A percentile compares a stretch with the other conserved stretches of the same genome.
These are phyloP conservation scores for Pelomyxa schiedti DNA, from an alignment of 78 protist species.

Conservation along the genomic window DNA sequence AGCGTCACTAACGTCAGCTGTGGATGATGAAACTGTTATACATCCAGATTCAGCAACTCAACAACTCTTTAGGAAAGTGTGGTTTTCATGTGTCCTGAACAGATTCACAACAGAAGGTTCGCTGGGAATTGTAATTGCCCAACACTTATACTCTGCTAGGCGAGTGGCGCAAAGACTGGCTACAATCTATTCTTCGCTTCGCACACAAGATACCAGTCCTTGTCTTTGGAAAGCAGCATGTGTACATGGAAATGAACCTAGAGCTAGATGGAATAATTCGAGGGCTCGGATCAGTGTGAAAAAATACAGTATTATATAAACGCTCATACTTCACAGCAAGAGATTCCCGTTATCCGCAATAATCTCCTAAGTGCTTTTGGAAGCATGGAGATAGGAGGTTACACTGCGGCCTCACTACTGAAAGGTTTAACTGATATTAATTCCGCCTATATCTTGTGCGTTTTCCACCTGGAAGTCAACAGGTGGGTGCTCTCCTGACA, in stretches of 20 bases:
- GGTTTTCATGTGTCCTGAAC: background rate
- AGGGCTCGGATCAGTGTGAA: background rate
- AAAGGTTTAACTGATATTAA: constrained; percentile 22
- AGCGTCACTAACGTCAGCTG: background rate
- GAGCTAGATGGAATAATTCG: background rate
- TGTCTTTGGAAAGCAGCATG: background rate
- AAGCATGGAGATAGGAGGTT: background rate
- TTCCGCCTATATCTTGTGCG: constrained; percentile 20
- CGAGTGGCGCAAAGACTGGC: background rate
- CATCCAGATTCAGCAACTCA: background rate
- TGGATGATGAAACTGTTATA: background rate
- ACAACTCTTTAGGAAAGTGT: background rate
- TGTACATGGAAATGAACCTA: background rate
- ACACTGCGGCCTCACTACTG: no score
- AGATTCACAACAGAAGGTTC: background rate
- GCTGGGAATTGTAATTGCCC: background rate
- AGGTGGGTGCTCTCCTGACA: constrained; percentile 15
- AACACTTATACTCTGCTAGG: background rate
- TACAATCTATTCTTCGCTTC: background rate
- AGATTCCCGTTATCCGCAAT: background rate
- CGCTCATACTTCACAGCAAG: background rate
- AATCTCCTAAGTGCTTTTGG: background rate
- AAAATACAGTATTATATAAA: background rate
- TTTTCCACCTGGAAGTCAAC: constrained; percentile 35
- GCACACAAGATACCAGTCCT: background rate